Evolutionary conservation across 1,284 basidiomycete species (phyloP).

Genomic region (Schizopora paradoxa): DNA sequence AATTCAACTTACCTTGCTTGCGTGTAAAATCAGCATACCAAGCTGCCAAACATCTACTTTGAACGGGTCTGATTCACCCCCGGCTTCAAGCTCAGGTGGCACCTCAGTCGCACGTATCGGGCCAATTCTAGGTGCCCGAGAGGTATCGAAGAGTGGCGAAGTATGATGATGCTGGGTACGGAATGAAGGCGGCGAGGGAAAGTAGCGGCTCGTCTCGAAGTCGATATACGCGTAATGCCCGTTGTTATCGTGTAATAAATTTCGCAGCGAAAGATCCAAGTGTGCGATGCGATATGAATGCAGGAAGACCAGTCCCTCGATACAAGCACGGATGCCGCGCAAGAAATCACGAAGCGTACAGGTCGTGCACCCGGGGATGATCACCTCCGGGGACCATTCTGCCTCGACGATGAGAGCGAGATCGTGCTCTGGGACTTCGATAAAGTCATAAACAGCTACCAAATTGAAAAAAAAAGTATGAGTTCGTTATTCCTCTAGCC

Average conservation of each 20-base stretch:
- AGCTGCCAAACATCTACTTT: conserved; percentile 70
- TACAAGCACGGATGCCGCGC: conserved; percentile 53
- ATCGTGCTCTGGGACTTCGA: conserved; percentile 47
- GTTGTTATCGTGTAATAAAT: conserved; percentile 58
- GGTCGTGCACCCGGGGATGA: conserved; percentile 40
- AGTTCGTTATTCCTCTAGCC: background rate
- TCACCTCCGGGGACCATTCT: conserved; percentile 64
- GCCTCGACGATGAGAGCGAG: conserved; percentile 72
- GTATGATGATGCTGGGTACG: no score
- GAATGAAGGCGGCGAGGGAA: conserved; percentile 20
- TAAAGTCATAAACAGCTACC: conserved; percentile 58
- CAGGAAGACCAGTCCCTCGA: conserved; percentile 67
- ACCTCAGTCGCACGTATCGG: conserved; percentile 60
- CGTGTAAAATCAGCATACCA: conserved; percentile 54
- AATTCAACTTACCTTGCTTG: conserved; percentile 48
- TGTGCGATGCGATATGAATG: conserved; percentile 60
- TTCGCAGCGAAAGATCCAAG: conserved; percentile 64
- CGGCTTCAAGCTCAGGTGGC: conserved; percentile 61
- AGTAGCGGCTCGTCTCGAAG: conserved; percentile 59
- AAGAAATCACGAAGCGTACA: conserved; percentile 50
- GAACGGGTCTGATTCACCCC: conserved; percentile 50
- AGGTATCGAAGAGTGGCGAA: no score
- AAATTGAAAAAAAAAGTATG: background rate
- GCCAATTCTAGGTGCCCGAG: no score
- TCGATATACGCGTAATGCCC: conserved; percentile 68